Base-by-base conservation (phyloP, 2,329 filamentous ascomycete genomes). In the Aureobasidium namibiae region DNA sequence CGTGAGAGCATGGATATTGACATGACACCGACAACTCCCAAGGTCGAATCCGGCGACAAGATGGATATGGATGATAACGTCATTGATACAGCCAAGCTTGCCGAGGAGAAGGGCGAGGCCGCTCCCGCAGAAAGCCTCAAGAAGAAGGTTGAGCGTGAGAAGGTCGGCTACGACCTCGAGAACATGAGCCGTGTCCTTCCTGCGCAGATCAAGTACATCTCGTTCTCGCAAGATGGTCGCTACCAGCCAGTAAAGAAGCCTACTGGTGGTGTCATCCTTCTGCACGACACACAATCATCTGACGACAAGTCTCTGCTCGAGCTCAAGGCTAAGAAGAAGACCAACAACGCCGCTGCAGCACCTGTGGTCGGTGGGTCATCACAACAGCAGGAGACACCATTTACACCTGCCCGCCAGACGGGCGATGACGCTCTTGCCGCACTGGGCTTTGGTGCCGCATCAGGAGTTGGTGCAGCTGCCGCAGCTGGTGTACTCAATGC, bases 121-220 rank as follows among this genome's bases (percentile, higher is more conserved):
- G 74, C 77, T 1, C 72, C 76, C 13, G 66, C 75, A 29, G 76
- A 80, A 1, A 74, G 86, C 14, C 76, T 80, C 38, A 96, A 92
- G 82, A 96, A 95, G 82, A 95, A 94, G 80, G 78, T 80, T 0
- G 91, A 96, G 75, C 95, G 94, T 78, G 94, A 99, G 78, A 97
- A 96, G 82, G 83, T 95, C 61, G 94, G 94, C 66, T 96, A 94
- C 72, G 91, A 96, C 64, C 82, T 99, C 63, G 89, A 94, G 70
- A 99, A 99, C 79, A 95, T 99, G 90, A 95, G 89, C 58, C 84
- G 94, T 67, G 91, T 99, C 36, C 83, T 99, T 49, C 94, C 92
- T 1, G 84, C 85, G 48, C 94, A 99, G 77, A 83, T 97, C 69
- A 96, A 95, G 78, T 96, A 92, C 73, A 90, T 99, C 69, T 95